phyloP scores from a whole-genome alignment of 179 eudicot species.

The Amaranthus tricolor region DNA sequence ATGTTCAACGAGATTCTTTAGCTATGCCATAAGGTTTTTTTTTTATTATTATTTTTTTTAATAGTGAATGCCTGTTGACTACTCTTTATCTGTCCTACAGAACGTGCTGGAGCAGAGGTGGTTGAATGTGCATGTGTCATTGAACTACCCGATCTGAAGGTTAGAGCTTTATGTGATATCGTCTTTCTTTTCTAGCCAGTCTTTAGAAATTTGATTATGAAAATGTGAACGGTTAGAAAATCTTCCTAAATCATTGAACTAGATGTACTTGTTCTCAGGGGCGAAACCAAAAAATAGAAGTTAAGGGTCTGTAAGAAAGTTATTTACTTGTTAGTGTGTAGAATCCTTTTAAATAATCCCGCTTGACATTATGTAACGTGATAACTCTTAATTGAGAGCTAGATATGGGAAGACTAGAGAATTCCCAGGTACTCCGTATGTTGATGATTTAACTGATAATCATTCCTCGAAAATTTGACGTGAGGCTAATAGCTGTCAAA shows the following conservation, averaged over 20 bases:
- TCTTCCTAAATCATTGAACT: neutral
- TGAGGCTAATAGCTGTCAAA: neutral
- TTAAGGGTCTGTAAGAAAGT: too few species aligned
- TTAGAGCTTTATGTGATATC: slow-evolving; percentile 16
- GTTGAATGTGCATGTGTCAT: slow-evolving; percentile 86
- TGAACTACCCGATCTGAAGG: slow-evolving; percentile 79
- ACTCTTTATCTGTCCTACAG: slow-evolving; percentile 31
- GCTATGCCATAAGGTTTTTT: slow-evolving; percentile 1
- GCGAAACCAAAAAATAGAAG: too few species aligned
- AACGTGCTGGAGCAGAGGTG: slow-evolving; percentile 82
- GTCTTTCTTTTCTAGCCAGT: neutral
- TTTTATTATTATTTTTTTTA: neutral
- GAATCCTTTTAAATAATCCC: too few species aligned
- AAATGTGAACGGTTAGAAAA: neutral
- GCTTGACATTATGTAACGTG: too few species aligned
- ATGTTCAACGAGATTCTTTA: neutral
- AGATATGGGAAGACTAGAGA: too few species aligned
- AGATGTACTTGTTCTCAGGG: neutral
- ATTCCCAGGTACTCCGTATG: too few species aligned
- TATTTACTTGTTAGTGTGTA: too few species aligned
- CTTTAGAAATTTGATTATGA: neutral
- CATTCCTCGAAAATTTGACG: neutral
- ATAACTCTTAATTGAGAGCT: too few species aligned
- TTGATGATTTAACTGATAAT: neutral
- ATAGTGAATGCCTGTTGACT: slow-evolving; percentile 4